These are phyloP conservation scores for Jimgerdemannia flammicorona DNA, from an alignment of 192 early-diverging fungal species.

Conservation along the genomic window DNA sequence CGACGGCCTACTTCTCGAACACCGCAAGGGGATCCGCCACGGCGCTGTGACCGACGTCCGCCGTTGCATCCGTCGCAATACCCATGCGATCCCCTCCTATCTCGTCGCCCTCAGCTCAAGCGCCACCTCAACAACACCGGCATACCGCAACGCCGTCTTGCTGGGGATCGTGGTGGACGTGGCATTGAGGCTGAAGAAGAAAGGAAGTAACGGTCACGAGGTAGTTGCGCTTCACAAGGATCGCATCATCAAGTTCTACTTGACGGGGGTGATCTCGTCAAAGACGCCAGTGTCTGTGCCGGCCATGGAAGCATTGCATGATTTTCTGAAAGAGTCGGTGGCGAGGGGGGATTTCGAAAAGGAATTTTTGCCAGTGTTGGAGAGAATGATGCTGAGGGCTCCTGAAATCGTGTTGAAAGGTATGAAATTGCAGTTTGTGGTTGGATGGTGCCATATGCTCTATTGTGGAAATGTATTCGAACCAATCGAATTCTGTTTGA, in stretches of 20 bases:
- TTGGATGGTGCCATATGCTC: neutral
- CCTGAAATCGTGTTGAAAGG: slow-evolving; percentile 75
- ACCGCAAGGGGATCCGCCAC: slow-evolving; percentile 48
- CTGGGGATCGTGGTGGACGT: slow-evolving; percentile 59
- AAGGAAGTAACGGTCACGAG: slow-evolving; percentile 13
- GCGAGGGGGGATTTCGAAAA: slow-evolving; percentile 46
- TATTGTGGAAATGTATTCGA: slow-evolving; percentile 1
- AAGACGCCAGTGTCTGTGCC: slow-evolving; percentile 42
- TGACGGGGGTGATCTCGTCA: slow-evolving; percentile 50
- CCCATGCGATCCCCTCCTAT: slow-evolving; percentile 45
- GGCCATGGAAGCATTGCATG: slow-evolving; percentile 46
- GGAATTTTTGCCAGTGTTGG: slow-evolving; percentile 60
- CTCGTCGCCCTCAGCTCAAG: slow-evolving; percentile 39
- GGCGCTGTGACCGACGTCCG: slow-evolving; percentile 53
- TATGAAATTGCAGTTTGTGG: slow-evolving; percentile 15
- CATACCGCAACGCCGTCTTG: slow-evolving; percentile 49
- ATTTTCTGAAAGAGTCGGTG: slow-evolving; percentile 57
- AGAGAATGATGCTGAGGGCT: slow-evolving; percentile 78
- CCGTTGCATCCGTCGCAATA: slow-evolving; percentile 50
- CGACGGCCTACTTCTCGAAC: slow-evolving; percentile 42
- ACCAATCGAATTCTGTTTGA: neutral
- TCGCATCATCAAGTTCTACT: slow-evolving; percentile 53
- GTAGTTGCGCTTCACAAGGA: slow-evolving; percentile 38
- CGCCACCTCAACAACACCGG: slow-evolving; percentile 34
- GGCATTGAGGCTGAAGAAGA: slow-evolving; percentile 45